Conservation (phyloP, 257 asterid genomes). For the Nicotiana noctiflora region DNA sequence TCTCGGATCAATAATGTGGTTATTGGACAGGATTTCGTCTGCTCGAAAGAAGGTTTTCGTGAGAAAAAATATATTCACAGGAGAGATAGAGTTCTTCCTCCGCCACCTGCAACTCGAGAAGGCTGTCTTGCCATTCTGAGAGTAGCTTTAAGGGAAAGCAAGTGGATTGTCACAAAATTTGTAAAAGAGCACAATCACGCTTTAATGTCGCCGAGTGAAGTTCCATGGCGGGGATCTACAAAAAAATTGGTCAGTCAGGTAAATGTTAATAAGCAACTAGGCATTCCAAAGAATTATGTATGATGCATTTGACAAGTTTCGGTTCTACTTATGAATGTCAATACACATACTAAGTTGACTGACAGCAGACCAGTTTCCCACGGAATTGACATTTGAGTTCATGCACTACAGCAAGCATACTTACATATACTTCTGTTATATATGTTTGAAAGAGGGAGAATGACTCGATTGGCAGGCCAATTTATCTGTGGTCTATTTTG, state of each 20-base stretch:
- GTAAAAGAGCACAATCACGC: constrained; percentile 27
- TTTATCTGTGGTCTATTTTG: neutral
- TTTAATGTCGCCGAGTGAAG: constrained; percentile 22
- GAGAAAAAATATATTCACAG: constrained; percentile 20
- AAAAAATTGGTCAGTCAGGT: constrained; percentile 14
- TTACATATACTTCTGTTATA: neutral
- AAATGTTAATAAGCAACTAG: neutral
- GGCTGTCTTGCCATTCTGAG: constrained; percentile 24
- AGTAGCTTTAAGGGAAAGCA: constrained; percentile 18
- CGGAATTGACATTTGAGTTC: neutral
- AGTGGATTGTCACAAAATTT: constrained; percentile 24
- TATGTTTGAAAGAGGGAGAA: neutral
- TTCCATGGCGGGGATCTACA: constrained; percentile 21
- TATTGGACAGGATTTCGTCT: constrained; percentile 25
- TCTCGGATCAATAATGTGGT: constrained; percentile 23
- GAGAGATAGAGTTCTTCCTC: constrained; percentile 21
- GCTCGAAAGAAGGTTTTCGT: constrained; percentile 23
- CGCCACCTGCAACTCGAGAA: constrained; percentile 21
- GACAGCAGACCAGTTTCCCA: neutral
- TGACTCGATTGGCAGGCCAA: neutral
- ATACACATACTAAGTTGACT: neutral
- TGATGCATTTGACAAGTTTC: neutral
- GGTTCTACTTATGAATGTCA: neutral
- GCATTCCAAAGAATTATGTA: neutral
- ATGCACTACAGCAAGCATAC: neutral